These are phyloP conservation scores for Pleurotus eryngii DNA, from an alignment of 768 basidiomycete genomes.

Conservation along the genomic window DNA sequence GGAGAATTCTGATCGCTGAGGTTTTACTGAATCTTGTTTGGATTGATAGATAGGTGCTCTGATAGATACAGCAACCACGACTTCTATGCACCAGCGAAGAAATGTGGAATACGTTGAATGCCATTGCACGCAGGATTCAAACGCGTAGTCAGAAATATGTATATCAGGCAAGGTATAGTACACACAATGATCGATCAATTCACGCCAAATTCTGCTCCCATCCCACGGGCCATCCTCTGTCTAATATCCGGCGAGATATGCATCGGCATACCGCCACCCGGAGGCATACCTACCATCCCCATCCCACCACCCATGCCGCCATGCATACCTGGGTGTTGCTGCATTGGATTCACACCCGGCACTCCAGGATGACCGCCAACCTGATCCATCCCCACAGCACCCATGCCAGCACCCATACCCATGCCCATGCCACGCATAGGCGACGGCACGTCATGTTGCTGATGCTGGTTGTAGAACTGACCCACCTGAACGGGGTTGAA, in stretches of 20 bases:
- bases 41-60: no score
- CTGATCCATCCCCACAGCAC: slow-evolving; percentile 22
- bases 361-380: no score
- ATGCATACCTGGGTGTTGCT: slow-evolving; percentile 18
- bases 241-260: slow-evolving; percentile 22
- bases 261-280: slow-evolving; percentile 22
- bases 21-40: no score
- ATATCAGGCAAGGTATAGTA: not conserved
- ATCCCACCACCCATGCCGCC: slow-evolving; percentile 26
- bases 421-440: slow-evolving; percentile 34
- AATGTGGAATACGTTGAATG: no score
- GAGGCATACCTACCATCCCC: slow-evolving; percentile 25
- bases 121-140: no score
- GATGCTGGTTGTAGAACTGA: slow-evolving; percentile 25
- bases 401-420: slow-evolving; percentile 21
- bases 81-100: no score
- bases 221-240: slow-evolving; percentile 26
- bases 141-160: no score
- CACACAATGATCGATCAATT: not conserved
- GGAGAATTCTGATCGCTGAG: no score
- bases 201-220: slow-evolving; percentile 9
- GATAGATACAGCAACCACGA: no score
- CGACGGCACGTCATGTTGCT: not conserved
- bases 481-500: slow-evolving; percentile 24
- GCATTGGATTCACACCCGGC: slow-evolving; percentile 18